Conservation (phyloP, 495 filamentous ascomycete genomes). For the Penicillium goetzii region DNA sequence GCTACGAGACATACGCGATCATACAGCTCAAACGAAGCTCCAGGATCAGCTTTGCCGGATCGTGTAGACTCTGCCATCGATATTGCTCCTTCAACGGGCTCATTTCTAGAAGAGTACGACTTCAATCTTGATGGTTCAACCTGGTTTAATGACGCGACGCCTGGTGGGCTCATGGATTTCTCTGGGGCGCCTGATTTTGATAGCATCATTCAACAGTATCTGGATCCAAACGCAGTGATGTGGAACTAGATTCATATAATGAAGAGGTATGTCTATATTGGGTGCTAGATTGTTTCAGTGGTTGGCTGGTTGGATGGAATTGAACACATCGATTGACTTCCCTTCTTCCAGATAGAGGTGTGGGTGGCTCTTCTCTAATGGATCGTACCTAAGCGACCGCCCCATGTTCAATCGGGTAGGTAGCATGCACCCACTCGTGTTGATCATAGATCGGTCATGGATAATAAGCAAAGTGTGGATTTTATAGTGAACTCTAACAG, state of each 20-base stretch:
- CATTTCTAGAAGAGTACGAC: conserved; percentile 20
- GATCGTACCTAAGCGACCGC: too few relatives aligned
- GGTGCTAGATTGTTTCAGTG: too few relatives aligned
- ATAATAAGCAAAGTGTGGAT: too few relatives aligned
- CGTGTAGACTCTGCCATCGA: conserved; percentile 19
- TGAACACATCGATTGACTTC: too few relatives aligned
- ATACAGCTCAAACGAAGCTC: not conserved
- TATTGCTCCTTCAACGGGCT: conserved; percentile 11
- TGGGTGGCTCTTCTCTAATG: too few relatives aligned
- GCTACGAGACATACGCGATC: not conserved
- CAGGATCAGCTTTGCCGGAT: not conserved
- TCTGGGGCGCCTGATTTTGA: conserved; percentile 41
- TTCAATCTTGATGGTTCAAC: conserved; percentile 23
- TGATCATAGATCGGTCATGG: too few relatives aligned
- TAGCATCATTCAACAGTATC: conserved; percentile 37
- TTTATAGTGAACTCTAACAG: too few relatives aligned
- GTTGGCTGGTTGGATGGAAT: too few relatives aligned
- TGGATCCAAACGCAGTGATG: conserved; percentile 30
- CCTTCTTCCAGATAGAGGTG: too few relatives aligned
- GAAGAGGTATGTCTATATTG: too few relatives aligned
- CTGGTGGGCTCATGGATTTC: conserved; percentile 36
- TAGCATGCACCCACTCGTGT: too few relatives aligned
- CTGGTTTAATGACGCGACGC: conserved; percentile 36
- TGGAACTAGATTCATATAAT: not conserved
- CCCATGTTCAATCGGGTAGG: too few relatives aligned